These are phyloP conservation scores for Hanseniaspora taiwanica DNA, from an alignment of 805 yeast genomes.

Conservation along the genomic window DNA sequence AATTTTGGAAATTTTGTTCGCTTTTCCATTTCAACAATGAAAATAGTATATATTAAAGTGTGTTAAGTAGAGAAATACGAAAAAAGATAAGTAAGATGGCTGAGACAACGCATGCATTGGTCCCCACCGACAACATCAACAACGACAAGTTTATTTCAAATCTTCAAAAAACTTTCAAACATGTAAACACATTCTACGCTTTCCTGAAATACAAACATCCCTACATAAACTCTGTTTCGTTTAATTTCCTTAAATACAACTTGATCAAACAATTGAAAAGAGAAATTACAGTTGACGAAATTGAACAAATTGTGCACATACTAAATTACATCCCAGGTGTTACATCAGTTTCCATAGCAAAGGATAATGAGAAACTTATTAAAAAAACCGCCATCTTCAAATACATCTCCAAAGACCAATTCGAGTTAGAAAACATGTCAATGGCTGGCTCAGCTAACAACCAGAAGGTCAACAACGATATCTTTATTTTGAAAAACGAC, in stretches of 20 bases:
- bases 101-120: background rate
- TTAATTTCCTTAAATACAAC: constrained; percentile 35
- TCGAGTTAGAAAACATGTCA: constrained; percentile 7
- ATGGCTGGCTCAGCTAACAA: constrained; percentile 1
- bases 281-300: constrained; percentile 35
- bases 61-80: background rate
- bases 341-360: background rate
- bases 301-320: constrained; percentile 42
- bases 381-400: constrained; percentile 61
- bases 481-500: constrained; percentile 32
- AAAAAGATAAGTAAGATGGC: background rate
- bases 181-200: constrained; percentile 44
- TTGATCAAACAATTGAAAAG: constrained; percentile 38
- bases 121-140: background rate
- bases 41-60: no score
- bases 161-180: constrained; percentile 2
- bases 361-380: constrained; percentile 27
- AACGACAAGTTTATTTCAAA: background rate
- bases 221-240: constrained; percentile 4
- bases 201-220: constrained; percentile 25
- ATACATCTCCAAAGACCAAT: constrained; percentile 68
- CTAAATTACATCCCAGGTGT: background rate
- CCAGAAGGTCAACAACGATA: constrained; percentile 23
- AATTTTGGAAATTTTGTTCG: no score
- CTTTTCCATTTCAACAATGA: no score